A percentile compares a stretch with the other conserved stretches of the same genome.
Conservation (phyloP, 208 protist species). For the Trypanosoma theileri region DNA sequence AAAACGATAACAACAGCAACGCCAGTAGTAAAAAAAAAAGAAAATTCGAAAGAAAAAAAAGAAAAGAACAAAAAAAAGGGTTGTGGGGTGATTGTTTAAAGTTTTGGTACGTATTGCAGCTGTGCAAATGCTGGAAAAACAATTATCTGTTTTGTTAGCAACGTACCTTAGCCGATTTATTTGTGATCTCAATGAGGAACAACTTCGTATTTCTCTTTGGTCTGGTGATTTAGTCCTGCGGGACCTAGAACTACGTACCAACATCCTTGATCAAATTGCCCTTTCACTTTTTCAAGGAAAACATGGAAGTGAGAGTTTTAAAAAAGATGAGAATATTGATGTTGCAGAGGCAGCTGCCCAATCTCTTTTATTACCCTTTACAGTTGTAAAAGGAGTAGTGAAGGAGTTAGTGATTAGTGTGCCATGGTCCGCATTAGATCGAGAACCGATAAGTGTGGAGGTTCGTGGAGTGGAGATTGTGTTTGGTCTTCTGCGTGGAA, state of each 20-base stretch:
- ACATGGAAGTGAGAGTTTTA: not conserved
- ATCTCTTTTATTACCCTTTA: conserved; percentile 71
- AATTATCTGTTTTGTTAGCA: conserved; percentile 64
- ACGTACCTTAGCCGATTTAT: conserved; percentile 71
- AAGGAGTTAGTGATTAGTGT: conserved; percentile 55
- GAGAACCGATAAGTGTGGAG: conserved; percentile 61
- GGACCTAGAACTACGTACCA: conserved; percentile 61
- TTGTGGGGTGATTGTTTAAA: too few relatives aligned
- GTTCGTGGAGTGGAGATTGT: conserved; percentile 71
- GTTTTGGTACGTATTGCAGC: not conserved
- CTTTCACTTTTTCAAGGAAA: conserved; percentile 23
- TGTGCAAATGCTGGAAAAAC: conserved; percentile 67
- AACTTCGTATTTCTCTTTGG: conserved; percentile 81
- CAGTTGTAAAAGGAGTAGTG: conserved; percentile 70
- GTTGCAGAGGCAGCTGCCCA: conserved; percentile 32
- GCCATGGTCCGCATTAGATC: conserved; percentile 77
- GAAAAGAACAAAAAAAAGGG: too few relatives aligned
- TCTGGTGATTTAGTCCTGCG: conserved; percentile 70
- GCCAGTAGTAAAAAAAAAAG: too few relatives aligned
- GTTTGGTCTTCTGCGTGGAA: conserved; percentile 59
- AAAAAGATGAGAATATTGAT: conserved; percentile 2
- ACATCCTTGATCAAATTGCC: conserved; percentile 63
- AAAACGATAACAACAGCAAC: too few relatives aligned
- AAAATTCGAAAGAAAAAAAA: too few relatives aligned
- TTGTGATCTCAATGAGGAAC: conserved; percentile 66